A percentile compares a stretch with the other conserved stretches of the same genome.
These are phyloP conservation scores for Blastobotrys indianensis DNA, from an alignment of 1,139 yeast genomes.

Conservation along the genomic window DNA sequence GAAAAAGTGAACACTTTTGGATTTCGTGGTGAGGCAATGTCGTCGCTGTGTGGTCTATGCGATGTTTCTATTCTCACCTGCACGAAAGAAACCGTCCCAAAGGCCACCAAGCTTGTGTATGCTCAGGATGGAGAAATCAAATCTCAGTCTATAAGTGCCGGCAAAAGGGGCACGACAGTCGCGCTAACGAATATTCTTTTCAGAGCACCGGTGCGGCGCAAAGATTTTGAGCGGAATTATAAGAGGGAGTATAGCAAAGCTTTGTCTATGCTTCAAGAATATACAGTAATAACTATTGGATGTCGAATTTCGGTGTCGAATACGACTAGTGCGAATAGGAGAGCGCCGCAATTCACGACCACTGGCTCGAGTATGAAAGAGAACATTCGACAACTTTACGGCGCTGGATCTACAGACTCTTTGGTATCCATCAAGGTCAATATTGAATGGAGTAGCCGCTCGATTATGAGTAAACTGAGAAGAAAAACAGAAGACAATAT, in stretches of 20 bases:
- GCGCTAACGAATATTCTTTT: slow-evolving; percentile 47
- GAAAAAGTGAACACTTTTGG: slow-evolving; percentile 38
- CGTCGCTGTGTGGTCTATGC: slow-evolving; percentile 35
- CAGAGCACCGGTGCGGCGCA: slow-evolving; percentile 57
- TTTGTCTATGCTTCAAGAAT: slow-evolving; percentile 55
- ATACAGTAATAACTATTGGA: slow-evolving; percentile 55
- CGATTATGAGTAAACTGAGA: slow-evolving; percentile 10
- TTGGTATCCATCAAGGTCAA: slow-evolving; percentile 43
- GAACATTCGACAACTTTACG: slow-evolving; percentile 63
- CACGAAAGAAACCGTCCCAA: slow-evolving; percentile 45
- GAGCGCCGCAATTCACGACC: slow-evolving; percentile 45
- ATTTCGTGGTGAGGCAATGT: slow-evolving; percentile 36
- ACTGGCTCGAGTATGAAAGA: slow-evolving; percentile 37
- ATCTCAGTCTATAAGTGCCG: slow-evolving; percentile 34
- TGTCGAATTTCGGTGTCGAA: slow-evolving; percentile 58
- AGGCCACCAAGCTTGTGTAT: slow-evolving; percentile 50
- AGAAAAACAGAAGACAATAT: slow-evolving; percentile 7
- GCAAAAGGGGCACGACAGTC: slow-evolving; percentile 49
- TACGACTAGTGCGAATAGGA: slow-evolving; percentile 44
- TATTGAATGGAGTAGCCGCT: slow-evolving; percentile 15
- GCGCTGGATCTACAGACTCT: slow-evolving; percentile 57
- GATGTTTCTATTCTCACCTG: slow-evolving; percentile 52
- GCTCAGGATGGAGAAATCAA: slow-evolving; percentile 48
- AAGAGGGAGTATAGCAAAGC: slow-evolving; percentile 70
- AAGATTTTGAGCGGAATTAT: slow-evolving; percentile 61